phyloP scores from a whole-genome alignment of 1,284 basidiomycete genomes.

The Sanguinoderma infundibulare region DNA sequence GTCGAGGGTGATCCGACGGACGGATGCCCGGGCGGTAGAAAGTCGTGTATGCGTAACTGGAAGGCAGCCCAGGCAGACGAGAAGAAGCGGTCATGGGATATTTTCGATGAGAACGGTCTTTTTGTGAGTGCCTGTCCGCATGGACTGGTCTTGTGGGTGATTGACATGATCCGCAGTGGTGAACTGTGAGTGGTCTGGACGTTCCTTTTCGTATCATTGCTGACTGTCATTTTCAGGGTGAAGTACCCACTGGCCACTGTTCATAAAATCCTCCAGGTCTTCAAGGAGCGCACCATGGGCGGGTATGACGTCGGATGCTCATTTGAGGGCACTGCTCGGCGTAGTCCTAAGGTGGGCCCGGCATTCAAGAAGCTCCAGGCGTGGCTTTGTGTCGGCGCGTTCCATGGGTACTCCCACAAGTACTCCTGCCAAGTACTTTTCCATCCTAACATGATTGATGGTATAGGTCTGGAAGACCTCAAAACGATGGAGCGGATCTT shows the following conservation, averaged over 20 bases:
- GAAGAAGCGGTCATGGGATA: constrained; percentile 35
- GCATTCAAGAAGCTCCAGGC: constrained; percentile 23
- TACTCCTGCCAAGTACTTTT: constrained; percentile 33
- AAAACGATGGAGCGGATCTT: constrained; percentile 38
- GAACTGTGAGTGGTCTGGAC: constrained; percentile 34
- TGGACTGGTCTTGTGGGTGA: constrained; percentile 29
- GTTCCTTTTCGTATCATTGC: constrained; percentile 3
- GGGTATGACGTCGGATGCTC: constrained; percentile 42
- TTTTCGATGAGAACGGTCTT: constrained; percentile 40
- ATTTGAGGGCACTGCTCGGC: constrained; percentile 32
- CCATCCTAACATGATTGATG: constrained; percentile 32
- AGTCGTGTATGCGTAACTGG: constrained; percentile 40
- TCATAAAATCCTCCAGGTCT: constrained; percentile 27
- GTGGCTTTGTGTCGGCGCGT: constrained; percentile 31
- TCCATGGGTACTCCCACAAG: constrained; percentile 40
- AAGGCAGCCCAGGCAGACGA: constrained; percentile 36
- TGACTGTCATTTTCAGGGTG: constrained; percentile 33
- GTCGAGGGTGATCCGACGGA: constrained; percentile 28
- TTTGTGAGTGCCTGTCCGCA: constrained; percentile 38
- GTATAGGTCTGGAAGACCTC: constrained; percentile 37
- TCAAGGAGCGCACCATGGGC: constrained; percentile 6
- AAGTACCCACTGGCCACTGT: constrained; percentile 40
- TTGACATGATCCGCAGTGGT: constrained; percentile 37
- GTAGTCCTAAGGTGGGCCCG: constrained; percentile 31
- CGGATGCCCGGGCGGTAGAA: neutral